These are phyloP conservation scores for Kurtzmaniella quercitrusa DNA, from an alignment of 1,139 yeast species.

Conservation along the genomic window DNA sequence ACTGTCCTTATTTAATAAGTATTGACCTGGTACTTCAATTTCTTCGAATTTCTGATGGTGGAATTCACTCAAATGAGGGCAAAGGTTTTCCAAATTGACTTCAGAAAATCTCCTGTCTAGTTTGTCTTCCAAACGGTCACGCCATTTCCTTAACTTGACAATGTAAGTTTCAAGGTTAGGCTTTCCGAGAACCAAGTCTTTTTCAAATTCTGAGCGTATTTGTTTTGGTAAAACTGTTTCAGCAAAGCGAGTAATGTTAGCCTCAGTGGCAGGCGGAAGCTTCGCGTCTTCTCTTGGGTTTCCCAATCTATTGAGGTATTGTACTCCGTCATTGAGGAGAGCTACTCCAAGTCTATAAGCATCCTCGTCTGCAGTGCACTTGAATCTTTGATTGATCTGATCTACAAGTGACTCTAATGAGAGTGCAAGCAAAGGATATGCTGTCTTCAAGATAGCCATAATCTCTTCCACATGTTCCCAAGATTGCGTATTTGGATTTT, in stretches of 20 bases:
- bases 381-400: constrained; percentile 90
- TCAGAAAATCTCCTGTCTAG: constrained; percentile 77
- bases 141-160: constrained; percentile 81
- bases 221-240: constrained; percentile 91
- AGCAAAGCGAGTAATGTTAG: constrained; percentile 84
- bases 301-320: constrained; percentile 75
- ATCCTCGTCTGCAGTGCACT: constrained; percentile 93
- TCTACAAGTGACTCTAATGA: constrained; percentile 94
- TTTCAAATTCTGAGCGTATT: constrained; percentile 85
- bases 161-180: constrained; percentile 90
- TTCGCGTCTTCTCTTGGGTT: constrained; percentile 86
- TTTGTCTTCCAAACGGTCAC: constrained; percentile 87
- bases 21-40: constrained; percentile 96
- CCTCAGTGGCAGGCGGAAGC: constrained; percentile 88
- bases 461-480: constrained; percentile 96
- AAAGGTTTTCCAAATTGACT: constrained; percentile 79
- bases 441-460: constrained; percentile 91
- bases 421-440: constrained; percentile 88
- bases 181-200: constrained; percentile 81
- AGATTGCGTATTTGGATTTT: constrained; percentile 49
- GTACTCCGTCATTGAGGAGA: constrained; percentile 87
- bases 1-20: constrained; percentile 75
- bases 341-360: constrained; percentile 93
- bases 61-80: constrained; percentile 94
- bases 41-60: constrained; percentile 98